Base-by-base conservation (phyloP, 352 stramenopile species). In the Phytophthora lateralis region DNA sequence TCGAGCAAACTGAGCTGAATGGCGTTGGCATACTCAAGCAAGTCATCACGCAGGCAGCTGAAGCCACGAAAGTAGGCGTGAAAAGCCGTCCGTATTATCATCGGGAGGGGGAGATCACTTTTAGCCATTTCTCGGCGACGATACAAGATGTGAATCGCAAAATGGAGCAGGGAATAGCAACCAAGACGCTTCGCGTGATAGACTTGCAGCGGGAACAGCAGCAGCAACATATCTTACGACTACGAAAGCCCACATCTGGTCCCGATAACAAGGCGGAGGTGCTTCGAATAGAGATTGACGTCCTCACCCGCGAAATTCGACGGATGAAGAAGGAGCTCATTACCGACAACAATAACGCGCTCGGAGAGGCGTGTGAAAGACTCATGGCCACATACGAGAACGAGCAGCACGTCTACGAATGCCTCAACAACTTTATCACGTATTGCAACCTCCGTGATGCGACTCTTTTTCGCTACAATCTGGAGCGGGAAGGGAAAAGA, bases 331-430 rank as follows among this genome's bases (percentile, higher is more conserved):
- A 66, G 26, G 77, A 89, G 17, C 63, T 88, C 15, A 80, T 92
- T 34, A 87, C 76, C 0, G 69, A 83, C 30, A 74, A 67, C 17
- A 76, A 66, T 4, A 73, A 69, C 18, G 64, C 64, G 4, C 78
- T 92, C 12, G 70, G 65, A 1, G 73, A 65, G n/a, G 69, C 88
- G 15, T 90, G 82, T 46, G 83, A 87, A 43, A 68, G 39, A 3
- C 73, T 92, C 18, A 68, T 92, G 29, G 69, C 81, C n/a, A 82
- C 73, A 3, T 92, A 85, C 35, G 76, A 81, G 45, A 90, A 90
- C 46, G 79, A 90, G 39, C 80, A 89, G 65, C 69, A 88, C 47
- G 83, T 92, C 1, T 88, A 90, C 44, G 73, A 89, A 49, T 89
- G 70, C 35, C 73, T 92, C 18, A 68, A 51, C 56, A 88, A 81